Conservation (phyloP, 2,329 filamentous ascomycete genomes). For the Xylariales sp. region DNA sequence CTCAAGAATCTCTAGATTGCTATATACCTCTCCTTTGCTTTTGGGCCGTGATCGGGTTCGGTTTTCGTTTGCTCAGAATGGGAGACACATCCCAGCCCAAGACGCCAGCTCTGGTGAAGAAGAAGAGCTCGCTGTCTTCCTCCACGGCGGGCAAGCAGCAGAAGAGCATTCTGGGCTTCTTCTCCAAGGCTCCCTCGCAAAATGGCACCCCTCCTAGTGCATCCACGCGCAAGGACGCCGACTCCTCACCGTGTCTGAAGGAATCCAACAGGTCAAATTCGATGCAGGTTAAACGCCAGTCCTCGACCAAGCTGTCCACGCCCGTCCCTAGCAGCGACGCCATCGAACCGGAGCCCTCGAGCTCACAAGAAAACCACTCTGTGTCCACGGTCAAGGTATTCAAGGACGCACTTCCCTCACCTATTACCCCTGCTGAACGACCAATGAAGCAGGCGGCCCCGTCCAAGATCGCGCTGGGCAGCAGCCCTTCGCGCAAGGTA, state of each 20-base stretch:
- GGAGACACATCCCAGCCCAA: slow-evolving; percentile 26
- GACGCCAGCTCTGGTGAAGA: slow-evolving; percentile 37
- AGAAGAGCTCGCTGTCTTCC: slow-evolving; percentile 37
- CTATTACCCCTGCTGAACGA: slow-evolving; percentile 36
- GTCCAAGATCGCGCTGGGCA: slow-evolving; percentile 40
- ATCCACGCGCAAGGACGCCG: slow-evolving; percentile 17
- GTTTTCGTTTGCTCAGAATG: slow-evolving; percentile 15
- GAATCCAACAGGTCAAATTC: slow-evolving; percentile 45
- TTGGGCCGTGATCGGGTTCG: too few species aligned
- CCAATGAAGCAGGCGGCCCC: slow-evolving; percentile 34
- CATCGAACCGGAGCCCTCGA: slow-evolving; percentile 58
- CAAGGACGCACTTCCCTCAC: slow-evolving; percentile 43
- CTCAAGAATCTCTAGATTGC: too few species aligned
- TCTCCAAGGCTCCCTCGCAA: slow-evolving; percentile 56
- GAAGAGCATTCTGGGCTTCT: slow-evolving; percentile 78
- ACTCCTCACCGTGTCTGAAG: slow-evolving; percentile 35
- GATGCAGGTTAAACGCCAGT: slow-evolving; percentile 31
- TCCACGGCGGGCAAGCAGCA: slow-evolving; percentile 55
- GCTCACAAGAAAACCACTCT: slow-evolving; percentile 62
- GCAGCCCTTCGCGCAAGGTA: slow-evolving; percentile 81
- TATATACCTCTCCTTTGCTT: too few species aligned
- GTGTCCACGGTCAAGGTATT: slow-evolving; percentile 43
- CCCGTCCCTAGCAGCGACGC: slow-evolving; percentile 80
- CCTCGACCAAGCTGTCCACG: slow-evolving; percentile 48
- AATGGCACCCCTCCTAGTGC: slow-evolving; percentile 31